phyloP scores from a whole-genome alignment of 176 grass and related monocot genomes.

The Rhynchospora pubera region DNA sequence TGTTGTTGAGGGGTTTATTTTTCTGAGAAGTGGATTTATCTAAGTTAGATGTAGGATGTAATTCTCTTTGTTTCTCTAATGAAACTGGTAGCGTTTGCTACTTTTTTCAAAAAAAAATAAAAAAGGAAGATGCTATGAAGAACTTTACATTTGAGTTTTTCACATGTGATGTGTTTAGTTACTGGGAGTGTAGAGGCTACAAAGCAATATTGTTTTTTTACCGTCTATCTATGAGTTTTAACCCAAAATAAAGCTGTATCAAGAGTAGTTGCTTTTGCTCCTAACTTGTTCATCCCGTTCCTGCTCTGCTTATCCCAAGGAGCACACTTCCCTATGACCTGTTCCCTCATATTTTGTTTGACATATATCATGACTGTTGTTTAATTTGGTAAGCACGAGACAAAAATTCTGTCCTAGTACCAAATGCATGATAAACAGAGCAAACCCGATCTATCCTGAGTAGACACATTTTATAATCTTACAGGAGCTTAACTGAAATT shows the following conservation, averaged over 20 bases:
- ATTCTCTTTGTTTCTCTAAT: no score
- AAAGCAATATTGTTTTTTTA: not conserved
- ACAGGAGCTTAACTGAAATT: not conserved
- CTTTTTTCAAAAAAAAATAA: not conserved
- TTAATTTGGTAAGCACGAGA: not conserved
- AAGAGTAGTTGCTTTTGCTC: not conserved
- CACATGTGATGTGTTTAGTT: not conserved
- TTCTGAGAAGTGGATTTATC: no score
- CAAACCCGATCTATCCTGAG: not conserved
- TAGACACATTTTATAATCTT: not conserved
- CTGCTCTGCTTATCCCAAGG: not conserved
- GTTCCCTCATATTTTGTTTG: no score
- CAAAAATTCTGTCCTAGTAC: not conserved
- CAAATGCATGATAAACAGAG: not conserved
- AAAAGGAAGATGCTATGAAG: not conserved
- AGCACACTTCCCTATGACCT: not conserved
- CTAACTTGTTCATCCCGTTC: not conserved
- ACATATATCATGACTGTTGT: not conserved
- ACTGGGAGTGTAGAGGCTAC: not conserved
- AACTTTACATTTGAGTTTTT: not conserved
- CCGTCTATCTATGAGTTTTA: not conserved
- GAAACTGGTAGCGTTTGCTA: no score
- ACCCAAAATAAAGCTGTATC: not conserved
- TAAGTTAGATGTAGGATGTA: no score
- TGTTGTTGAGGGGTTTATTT: no score